Conservation (phyloP, 2,329 filamentous ascomycete genomes). For the Fusarium proliferatum region DNA sequence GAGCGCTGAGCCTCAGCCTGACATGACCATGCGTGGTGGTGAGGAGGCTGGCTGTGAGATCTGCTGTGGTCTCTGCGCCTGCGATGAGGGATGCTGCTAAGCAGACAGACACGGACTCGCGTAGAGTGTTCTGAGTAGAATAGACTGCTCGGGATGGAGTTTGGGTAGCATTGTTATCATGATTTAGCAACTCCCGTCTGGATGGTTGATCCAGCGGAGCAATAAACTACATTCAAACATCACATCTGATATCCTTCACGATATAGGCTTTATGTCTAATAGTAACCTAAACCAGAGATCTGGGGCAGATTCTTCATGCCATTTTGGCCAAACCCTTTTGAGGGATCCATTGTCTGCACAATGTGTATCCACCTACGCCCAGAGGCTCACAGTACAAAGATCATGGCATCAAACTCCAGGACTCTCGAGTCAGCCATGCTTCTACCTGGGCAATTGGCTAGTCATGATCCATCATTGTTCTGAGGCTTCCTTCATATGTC, state of each 20-base stretch:
- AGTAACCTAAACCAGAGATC: not conserved
- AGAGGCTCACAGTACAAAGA: not conserved
- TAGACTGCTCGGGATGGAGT: slow-evolving; percentile 20
- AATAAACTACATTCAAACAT: not conserved
- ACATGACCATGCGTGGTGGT: slow-evolving; percentile 57
- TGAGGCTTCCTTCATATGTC: not conserved
- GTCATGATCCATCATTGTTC: not conserved
- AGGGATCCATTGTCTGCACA: not conserved
- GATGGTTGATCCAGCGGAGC: not conserved
- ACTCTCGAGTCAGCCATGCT: not conserved
- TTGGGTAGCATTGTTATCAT: slow-evolving; percentile 26
- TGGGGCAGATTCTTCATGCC: not conserved
- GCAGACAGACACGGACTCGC: not conserved
- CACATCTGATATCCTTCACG: not conserved
- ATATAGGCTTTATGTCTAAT: not conserved
- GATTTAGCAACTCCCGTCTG: slow-evolving; percentile 8
- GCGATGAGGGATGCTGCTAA: slow-evolving; percentile 57
- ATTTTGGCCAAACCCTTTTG: not conserved
- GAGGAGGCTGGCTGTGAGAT: slow-evolving; percentile 60
- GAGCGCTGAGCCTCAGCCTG: slow-evolving; percentile 55
- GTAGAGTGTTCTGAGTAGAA: not conserved
- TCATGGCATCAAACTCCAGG: not conserved
- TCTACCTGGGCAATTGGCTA: not conserved
- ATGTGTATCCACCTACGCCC: not conserved
- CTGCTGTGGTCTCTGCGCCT: slow-evolving; percentile 59